Conservation (phyloP, 768 basidiomycete genomes). For the Russula virescens region DNA sequence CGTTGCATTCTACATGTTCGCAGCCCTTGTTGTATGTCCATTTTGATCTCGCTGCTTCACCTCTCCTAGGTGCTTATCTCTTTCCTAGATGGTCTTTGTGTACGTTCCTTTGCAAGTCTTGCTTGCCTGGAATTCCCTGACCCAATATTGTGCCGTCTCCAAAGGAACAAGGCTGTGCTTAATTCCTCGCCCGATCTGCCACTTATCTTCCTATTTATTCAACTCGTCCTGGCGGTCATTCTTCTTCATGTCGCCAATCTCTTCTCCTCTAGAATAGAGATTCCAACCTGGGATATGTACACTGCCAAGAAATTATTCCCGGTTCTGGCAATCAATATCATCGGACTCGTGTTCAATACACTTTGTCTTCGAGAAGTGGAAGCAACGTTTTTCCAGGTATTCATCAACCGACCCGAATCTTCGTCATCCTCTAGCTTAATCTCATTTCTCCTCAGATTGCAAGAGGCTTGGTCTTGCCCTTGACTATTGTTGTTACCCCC, state of each 20-base stretch:
- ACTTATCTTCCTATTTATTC: constrained; percentile 59
- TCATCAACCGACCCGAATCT: background rate
- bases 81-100: constrained; percentile 48
- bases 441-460: constrained; percentile 53
- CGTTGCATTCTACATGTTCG: constrained; percentile 71
- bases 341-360: constrained; percentile 74
- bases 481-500: constrained; percentile 72
- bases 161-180: constrained; percentile 71
- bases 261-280: constrained; percentile 45
- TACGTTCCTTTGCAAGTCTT: constrained; percentile 25
- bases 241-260: constrained; percentile 52
- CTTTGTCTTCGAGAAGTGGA: constrained; percentile 74
- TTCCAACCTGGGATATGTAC: constrained; percentile 49
- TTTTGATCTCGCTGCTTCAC: background rate
- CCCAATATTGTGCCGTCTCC: background rate
- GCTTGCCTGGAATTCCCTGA: constrained; percentile 10
- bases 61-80: constrained; percentile 5
- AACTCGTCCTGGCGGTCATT: constrained; percentile 62
- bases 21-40: constrained; percentile 62
- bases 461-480: constrained; percentile 73
- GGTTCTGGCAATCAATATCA: constrained; percentile 62
- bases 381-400: constrained; percentile 74
- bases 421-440: background rate
- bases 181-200: constrained; percentile 62
- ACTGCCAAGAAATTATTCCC: constrained; percentile 55